These are phyloP conservation scores for Chlorella sp. DNA, from an alignment of 139 green algal genomes.

Conservation along the genomic window DNA sequence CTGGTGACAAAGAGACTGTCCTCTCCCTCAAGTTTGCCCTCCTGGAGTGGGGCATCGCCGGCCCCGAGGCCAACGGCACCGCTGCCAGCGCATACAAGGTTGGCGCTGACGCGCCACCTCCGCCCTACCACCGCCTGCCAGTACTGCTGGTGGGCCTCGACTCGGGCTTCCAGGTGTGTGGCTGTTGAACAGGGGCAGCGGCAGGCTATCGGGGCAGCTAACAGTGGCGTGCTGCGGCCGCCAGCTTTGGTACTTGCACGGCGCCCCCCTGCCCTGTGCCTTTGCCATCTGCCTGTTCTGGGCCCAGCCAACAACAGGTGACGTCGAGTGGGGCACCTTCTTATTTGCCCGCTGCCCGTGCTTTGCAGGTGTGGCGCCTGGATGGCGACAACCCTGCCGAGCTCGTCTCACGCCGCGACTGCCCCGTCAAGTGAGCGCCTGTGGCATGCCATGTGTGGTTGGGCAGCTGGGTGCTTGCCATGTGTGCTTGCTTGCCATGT, in stretches of 20 bases:
- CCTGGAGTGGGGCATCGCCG: conserved; percentile 14
- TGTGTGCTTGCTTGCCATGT: too few relatives aligned
- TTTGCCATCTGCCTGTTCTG: neutral
- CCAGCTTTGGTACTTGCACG: neutral
- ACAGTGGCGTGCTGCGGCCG: neutral
- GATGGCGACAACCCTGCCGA: conserved; percentile 35
- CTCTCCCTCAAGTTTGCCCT: conserved; percentile 26
- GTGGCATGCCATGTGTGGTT: neutral
- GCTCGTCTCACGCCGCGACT: conserved; percentile 51
- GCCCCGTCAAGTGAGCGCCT: conserved; percentile 41
- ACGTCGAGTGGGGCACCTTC: too few relatives aligned
- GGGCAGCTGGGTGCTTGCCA: neutral
- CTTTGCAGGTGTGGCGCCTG: conserved; percentile 41
- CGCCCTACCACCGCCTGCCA: neutral
- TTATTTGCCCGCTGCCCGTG: too few relatives aligned
- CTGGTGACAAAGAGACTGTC: conserved; percentile 33
- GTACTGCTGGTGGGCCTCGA: conserved; percentile 50
- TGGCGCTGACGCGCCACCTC: neutral
- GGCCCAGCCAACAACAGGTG: too few relatives aligned
- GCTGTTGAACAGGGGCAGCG: neutral
- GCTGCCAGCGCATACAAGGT: neutral
- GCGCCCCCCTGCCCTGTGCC: too few relatives aligned
- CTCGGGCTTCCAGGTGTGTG: conserved; percentile 50
- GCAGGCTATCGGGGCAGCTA: neutral
- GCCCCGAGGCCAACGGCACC: neutral